phyloP scores from a whole-genome alignment of 202 grass and related monocot genomes.

The Digitaria exilis region DNA sequence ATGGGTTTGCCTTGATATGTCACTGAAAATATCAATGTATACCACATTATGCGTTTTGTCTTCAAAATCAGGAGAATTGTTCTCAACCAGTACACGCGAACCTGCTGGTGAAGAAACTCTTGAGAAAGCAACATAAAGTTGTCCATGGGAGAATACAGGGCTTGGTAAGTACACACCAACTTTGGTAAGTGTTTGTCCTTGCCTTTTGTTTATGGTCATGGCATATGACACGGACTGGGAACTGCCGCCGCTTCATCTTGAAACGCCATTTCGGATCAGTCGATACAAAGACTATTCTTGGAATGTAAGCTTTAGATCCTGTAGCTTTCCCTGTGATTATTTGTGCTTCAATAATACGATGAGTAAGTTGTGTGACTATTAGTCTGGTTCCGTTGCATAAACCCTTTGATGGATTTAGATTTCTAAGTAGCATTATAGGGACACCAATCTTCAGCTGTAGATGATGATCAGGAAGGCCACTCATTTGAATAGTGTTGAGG shows the following conservation, averaged over 20 bases:
- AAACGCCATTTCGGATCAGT: not conserved
- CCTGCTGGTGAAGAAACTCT: no score
- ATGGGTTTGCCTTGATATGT: no score
- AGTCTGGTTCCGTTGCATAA: constrained; percentile 35
- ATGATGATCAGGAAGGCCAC: no score
- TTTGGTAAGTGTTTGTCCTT: not conserved
- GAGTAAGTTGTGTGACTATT: not conserved
- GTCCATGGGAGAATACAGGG: not conserved
- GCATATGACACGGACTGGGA: not conserved
- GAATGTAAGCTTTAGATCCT: no score
- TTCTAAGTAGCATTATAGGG: not conserved
- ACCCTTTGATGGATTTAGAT: constrained; percentile 20
- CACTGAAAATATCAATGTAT: no score
- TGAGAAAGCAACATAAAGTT: no score
- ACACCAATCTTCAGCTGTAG: no score
- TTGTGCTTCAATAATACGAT: not conserved
- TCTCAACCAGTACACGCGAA: no score
- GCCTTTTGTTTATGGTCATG: not conserved
- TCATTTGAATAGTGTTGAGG: not conserved
- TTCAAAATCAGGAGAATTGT: no score
- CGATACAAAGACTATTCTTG: not conserved
- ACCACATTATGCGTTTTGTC: no score
- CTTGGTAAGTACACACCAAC: not conserved
- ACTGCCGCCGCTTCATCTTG: not conserved
- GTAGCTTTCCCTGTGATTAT: no score